phyloP scores from a whole-genome alignment of 257 asterid species.

The Solanum commersonii region DNA sequence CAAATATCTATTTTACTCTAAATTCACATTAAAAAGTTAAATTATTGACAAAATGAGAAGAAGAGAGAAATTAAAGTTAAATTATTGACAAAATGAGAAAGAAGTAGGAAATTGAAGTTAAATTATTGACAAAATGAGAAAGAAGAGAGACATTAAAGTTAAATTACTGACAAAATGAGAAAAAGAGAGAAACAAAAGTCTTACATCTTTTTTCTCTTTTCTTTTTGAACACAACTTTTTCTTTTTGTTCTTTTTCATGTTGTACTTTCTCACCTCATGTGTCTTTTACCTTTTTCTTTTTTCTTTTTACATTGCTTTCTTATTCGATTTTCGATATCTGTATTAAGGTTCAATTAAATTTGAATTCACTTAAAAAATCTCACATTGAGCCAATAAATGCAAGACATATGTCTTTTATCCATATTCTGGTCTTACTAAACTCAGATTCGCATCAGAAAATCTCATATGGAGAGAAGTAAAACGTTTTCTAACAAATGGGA shows the following conservation, averaged over 20 bases:
- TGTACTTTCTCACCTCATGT: not conserved
- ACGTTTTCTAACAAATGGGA: not conserved
- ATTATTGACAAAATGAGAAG: not conserved
- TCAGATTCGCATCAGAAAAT: not conserved
- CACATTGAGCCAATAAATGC: not conserved
- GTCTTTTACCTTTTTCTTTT: not conserved
- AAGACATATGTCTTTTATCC: not conserved
- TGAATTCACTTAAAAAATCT: accelerated
- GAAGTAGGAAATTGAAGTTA: accelerated
- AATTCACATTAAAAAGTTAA: not conserved
- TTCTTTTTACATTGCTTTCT: not conserved
- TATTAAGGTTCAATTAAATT: accelerated
- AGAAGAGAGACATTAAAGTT: not conserved
- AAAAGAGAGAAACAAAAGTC: not conserved
- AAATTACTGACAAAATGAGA: not conserved
- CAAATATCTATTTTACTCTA: not conserved
- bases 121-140: not conserved
- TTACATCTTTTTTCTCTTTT: not conserved
- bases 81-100: not conserved
- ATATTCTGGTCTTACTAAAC: not conserved
- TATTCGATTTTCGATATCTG: accelerated
- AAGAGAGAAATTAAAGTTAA: not conserved
- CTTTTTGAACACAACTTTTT: not conserved
- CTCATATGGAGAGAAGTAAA: not conserved
- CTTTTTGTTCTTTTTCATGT: not conserved